Evolutionary conservation across 2,329 filamentous ascomycete genomes (phyloP).

Genomic region (Aspergillus fumigatiaffinis): DNA sequence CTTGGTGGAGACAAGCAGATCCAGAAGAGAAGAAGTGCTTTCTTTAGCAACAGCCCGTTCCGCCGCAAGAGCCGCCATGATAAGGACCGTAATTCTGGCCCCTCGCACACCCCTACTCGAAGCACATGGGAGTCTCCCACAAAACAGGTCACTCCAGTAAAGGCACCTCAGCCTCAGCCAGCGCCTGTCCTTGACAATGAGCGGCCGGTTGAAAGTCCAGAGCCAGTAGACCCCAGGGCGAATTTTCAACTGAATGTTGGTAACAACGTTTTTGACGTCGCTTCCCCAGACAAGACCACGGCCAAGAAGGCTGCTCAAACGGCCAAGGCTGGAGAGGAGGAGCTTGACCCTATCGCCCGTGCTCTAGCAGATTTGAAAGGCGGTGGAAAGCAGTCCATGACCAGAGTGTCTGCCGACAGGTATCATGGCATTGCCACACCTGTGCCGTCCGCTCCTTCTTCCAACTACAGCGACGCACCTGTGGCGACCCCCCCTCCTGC

Average conservation of each 20-base stretch:
- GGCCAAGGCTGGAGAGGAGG: conserved; percentile 50
- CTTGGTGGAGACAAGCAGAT: conserved; percentile 62
- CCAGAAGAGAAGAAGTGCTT: conserved; percentile 70
- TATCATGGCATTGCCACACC: conserved; percentile 93
- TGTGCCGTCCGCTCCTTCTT: conserved; percentile 48
- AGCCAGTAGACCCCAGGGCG: conserved; percentile 85
- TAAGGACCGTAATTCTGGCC: conserved; percentile 51
- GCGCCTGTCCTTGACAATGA: conserved; percentile 14
- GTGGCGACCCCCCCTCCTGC: conserved; percentile 72
- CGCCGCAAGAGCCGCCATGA: conserved; percentile 81
- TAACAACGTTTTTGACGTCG: conserved; percentile 92
- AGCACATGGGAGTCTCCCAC: conserved; percentile 52
- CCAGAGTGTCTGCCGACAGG: conserved; percentile 88
- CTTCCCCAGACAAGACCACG: conserved; percentile 65
- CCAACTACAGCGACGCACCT: conserved; percentile 29
- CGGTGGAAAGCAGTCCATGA: conserved; percentile 73
- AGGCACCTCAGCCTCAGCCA: conserved; percentile 30
- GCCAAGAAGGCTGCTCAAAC: conserved; percentile 38
- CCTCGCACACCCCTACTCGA: conserved; percentile 40
- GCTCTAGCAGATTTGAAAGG: conserved; percentile 91
- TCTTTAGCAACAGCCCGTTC: conserved; percentile 93
- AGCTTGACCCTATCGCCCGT: conserved; percentile 82
- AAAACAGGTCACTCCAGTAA: conserved; percentile 42
- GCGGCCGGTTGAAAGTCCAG: conserved; percentile 59
- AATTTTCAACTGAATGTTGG: conserved; percentile 92